Conservation (phyloP, 1,284 basidiomycete genomes). For the Cerioporus squamosus region DNA sequence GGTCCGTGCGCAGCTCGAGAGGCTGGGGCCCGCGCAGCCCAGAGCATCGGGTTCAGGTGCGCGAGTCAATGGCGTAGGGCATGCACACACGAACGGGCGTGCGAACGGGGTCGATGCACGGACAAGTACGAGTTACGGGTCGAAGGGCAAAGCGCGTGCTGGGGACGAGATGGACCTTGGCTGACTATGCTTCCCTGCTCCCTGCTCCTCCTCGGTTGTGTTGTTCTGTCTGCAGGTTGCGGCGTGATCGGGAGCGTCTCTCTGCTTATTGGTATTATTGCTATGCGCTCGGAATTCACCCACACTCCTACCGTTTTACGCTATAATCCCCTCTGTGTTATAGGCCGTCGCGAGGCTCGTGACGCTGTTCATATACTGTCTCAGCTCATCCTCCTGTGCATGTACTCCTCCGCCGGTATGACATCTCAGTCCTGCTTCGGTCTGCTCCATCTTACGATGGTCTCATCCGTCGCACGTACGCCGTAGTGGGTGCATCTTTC, state of each 20-base stretch:
- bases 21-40: conserved; percentile 20
- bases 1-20: conserved; percentile 45
- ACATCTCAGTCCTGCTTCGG: too few species aligned
- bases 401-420: not conserved
- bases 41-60: not conserved
- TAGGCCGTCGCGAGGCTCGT: not conserved
- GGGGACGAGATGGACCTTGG: conserved; percentile 31
- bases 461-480: too few species aligned
- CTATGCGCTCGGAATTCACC: conserved; percentile 28
- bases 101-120: conserved; percentile 31
- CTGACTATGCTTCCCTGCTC: conserved; percentile 6
- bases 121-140: conserved; percentile 26
- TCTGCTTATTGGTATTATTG: conserved; percentile 31
- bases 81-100: conserved; percentile 1
- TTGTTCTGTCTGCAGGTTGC: conserved; percentile 45
- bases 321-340: not conserved
- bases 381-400: not conserved
- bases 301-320: not conserved
- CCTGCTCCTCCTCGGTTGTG: not conserved
- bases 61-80: not conserved
- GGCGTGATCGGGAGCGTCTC: not conserved
- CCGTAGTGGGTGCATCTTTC: too few species aligned
- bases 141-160: conserved; percentile 43
- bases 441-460: too few species aligned
- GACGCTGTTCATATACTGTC: not conserved